phyloP scores from a whole-genome alignment of 163 green algal species.

The Trebouxia gelatinosa region DNA sequence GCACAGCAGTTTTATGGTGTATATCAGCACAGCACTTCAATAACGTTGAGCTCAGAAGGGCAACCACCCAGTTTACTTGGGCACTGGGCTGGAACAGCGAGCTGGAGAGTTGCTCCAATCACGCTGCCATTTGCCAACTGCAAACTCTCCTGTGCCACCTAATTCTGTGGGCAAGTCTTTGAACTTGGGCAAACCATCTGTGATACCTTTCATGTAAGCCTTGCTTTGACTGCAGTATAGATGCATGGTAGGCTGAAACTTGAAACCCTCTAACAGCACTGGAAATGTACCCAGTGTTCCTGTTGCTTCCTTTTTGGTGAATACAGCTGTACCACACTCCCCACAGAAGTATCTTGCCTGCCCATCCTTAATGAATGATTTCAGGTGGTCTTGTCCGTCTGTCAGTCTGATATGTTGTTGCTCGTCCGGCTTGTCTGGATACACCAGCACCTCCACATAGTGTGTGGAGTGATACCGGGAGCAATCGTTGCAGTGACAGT shows the following conservation, averaged over 20 bases:
- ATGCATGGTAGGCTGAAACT: slow-evolving; percentile 23
- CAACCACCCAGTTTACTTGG: too few relatives aligned
- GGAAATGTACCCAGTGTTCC: slow-evolving; percentile 12
- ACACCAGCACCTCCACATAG: slow-evolving; percentile 20
- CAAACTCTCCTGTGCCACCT: slow-evolving; percentile 16
- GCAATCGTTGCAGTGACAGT: slow-evolving; percentile 21
- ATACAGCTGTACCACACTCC: slow-evolving; percentile 11
- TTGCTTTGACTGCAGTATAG: slow-evolving; percentile 22
- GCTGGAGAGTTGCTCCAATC: slow-evolving; percentile 25
- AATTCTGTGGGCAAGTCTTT: slow-evolving; percentile 12
- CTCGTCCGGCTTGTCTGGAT: slow-evolving; percentile 19
- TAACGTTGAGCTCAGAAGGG: too few relatives aligned
- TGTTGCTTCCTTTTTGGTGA: slow-evolving; percentile 12
- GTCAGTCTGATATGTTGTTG: slow-evolving; percentile 2
- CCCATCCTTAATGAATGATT: slow-evolving; percentile 3
- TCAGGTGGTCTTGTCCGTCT: not conserved
- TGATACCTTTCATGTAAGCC: slow-evolving; percentile 10
- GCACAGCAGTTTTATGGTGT: too few relatives aligned
- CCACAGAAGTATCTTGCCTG: slow-evolving; percentile 2
- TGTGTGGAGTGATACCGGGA: slow-evolving; percentile 24
- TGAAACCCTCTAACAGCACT: slow-evolving; percentile 12
- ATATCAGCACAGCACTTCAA: too few relatives aligned
- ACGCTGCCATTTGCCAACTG: slow-evolving; percentile 25
- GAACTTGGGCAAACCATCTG: slow-evolving; percentile 16
- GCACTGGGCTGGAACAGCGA: slow-evolving; percentile 9